phyloP scores from a whole-genome alignment of 1,139 yeast genomes.

The Eremothecium coryli region DNA sequence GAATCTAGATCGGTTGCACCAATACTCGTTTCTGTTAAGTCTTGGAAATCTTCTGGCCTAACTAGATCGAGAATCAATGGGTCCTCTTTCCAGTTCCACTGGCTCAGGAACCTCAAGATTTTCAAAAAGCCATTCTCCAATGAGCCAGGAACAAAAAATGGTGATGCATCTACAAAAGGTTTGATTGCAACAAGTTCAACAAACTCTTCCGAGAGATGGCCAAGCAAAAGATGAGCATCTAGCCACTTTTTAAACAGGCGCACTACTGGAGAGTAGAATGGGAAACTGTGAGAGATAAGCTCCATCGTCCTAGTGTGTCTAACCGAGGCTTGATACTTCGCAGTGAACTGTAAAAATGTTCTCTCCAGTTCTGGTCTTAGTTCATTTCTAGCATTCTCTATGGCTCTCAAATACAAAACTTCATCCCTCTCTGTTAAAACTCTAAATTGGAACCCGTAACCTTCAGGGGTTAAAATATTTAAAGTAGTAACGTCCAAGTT shows the following conservation, averaged over 20 bases:
- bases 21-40: conserved; percentile 29
- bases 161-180: conserved; percentile 81
- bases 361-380: conserved; percentile 53
- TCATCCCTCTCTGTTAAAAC: conserved; percentile 80
- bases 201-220: conserved; percentile 67
- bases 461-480: conserved; percentile 72
- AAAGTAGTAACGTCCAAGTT: conserved; percentile 50
- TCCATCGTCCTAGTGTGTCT: conserved; percentile 75
- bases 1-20: conserved; percentile 28
- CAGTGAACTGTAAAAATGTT: conserved; percentile 55
- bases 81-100: conserved; percentile 93
- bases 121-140: conserved; percentile 75
- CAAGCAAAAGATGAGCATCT: conserved; percentile 57
- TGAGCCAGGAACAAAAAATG: conserved; percentile 70
- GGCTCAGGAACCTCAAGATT: conserved; percentile 56
- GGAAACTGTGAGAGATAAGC: conserved; percentile 62
- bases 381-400: conserved; percentile 48
- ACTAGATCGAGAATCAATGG: conserved; percentile 71
- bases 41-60: conserved; percentile 35
- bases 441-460: conserved; percentile 70
- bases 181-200: conserved; percentile 74
- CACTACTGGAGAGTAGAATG: conserved; percentile 68
- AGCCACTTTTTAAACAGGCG: conserved; percentile 85
- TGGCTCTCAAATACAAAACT: conserved; percentile 58
- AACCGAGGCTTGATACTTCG: conserved; percentile 57